A percentile compares a stretch with the other conserved stretches of the same genome.
phyloP scores from a whole-genome alignment of 371 early-diverging fungal species.

The Mortierella polycephala region DNA sequence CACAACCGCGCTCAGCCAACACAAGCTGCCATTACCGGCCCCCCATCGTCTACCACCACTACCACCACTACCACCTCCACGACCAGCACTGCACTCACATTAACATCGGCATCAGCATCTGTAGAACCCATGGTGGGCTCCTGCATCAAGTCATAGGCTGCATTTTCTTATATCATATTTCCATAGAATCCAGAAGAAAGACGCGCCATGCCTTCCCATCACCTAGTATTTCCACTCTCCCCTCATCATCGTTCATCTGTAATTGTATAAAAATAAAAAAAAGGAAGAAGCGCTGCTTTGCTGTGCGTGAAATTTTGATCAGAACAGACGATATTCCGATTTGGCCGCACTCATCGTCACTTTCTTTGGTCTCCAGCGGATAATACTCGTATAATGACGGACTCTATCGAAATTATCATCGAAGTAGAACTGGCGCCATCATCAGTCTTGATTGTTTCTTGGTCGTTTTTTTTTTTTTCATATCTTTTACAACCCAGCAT shows the following conservation, averaged over 20 bases:
- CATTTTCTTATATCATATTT: no score
- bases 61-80: slow-evolving; percentile 6
- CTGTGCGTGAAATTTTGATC: not conserved
- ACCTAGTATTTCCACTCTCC: no score
- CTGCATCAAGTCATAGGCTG: slow-evolving; percentile 36
- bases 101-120: slow-evolving; percentile 28
- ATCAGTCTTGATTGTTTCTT: no score
- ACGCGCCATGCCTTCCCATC: no score
- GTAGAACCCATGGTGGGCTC: slow-evolving; percentile 29
- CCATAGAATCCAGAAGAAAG: no score
- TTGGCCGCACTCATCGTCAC: not conserved
- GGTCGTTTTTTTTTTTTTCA: no score
- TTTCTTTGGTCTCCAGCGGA: not conserved
- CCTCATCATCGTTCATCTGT: no score
- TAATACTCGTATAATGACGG: no score
- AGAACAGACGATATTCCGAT: not conserved
- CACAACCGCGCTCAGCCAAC: slow-evolving; percentile 75
- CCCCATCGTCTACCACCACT: slow-evolving; percentile 13
- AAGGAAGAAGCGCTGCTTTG: not conserved
- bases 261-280: no score
- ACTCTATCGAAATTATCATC: no score
- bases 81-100: slow-evolving; percentile 1
- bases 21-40: slow-evolving; percentile 25
- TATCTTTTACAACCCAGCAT: no score
- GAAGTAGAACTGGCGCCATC: no score